These are phyloP conservation scores for Penicillium sp. DNA, from an alignment of 2,329 filamentous ascomycete genomes.

Conservation along the genomic window DNA sequence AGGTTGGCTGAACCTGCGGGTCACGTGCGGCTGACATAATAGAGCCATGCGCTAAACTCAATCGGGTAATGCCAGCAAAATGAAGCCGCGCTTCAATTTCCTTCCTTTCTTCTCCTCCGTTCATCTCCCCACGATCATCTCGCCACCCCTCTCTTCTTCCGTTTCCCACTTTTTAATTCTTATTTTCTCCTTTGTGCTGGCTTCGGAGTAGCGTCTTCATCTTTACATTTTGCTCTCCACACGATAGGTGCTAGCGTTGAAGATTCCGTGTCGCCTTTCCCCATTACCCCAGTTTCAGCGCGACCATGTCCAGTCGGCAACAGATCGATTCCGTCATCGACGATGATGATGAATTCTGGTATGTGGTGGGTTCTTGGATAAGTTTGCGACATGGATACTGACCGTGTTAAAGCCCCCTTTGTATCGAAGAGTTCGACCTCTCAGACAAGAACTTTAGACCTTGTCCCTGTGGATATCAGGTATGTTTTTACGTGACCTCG, in stretches of 20 bases:
- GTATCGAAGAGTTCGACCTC: conserved; percentile 97
- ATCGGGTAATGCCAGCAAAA: conserved; percentile 28
- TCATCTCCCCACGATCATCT: conserved; percentile 24
- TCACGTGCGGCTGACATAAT: conserved; percentile 27
- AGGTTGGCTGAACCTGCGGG: conserved; percentile 25
- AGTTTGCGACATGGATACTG: conserved; percentile 13
- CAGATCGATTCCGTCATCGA: conserved; percentile 49
- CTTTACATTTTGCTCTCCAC: conserved; percentile 14
- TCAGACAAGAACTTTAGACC: conserved; percentile 95
- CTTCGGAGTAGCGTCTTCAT: conserved; percentile 16
- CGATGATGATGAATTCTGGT: conserved; percentile 49
- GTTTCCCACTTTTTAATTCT: conserved; percentile 26
- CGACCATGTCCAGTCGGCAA: conserved; percentile 43
- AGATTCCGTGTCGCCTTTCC: conserved; percentile 24
- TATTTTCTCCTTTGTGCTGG: conserved; percentile 18
- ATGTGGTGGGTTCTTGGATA: conserved; percentile 13
- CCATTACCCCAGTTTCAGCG: conserved; percentile 22
- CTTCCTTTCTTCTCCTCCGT: conserved; percentile 22
- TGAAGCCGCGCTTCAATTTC: conserved; percentile 28
- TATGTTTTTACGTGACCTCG: conserved; percentile 44
- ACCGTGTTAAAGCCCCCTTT: conserved; percentile 68
- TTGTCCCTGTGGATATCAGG: conserved; percentile 97
- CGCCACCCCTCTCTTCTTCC: conserved; percentile 15
- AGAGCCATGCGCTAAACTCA: conserved; percentile 15
- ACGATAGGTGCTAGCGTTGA: conserved; percentile 21